phyloP scores from a whole-genome alignment of 805 yeast genomes.

The Vanderwaltozyma tropicalis region DNA sequence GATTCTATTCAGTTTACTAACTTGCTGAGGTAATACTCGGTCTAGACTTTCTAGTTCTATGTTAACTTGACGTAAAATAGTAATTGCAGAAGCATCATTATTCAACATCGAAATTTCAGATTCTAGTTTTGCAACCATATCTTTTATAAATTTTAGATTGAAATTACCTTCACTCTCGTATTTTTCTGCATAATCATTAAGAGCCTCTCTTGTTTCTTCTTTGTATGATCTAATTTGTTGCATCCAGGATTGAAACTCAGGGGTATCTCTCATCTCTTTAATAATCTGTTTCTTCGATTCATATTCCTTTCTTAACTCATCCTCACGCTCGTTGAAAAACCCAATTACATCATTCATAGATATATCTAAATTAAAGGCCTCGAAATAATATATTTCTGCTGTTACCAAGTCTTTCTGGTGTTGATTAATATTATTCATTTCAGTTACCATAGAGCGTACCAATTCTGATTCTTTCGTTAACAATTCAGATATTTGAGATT shows the following conservation, averaged over 20 bases:
- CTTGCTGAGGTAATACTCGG: conserved; percentile 14
- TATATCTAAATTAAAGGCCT: conserved; percentile 31
- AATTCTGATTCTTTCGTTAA: conserved; percentile 16
- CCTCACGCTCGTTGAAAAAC: conserved; percentile 24
- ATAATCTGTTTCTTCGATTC: conserved; percentile 23
- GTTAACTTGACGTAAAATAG: conserved; percentile 21
- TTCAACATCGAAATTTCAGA: conserved; percentile 34
- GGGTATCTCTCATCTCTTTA: conserved; percentile 19
- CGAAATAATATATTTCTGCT: conserved; percentile 26
- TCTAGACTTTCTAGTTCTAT: conserved; percentile 15
- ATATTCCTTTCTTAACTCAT: conserved; percentile 17
- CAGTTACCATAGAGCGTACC: conserved; percentile 14
- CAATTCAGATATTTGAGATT: conserved; percentile 18
- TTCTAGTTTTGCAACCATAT: conserved; percentile 35
- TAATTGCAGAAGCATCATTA: conserved; percentile 31
- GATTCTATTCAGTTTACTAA: conserved; percentile 14
- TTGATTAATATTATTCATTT: conserved; percentile 19
- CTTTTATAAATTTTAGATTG: conserved; percentile 30
- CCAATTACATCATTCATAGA: conserved; percentile 25
- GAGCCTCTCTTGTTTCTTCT: conserved; percentile 30
- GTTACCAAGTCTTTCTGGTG: conserved; percentile 19
- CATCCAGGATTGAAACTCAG: conserved; percentile 20
- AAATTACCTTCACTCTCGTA: conserved; percentile 30
- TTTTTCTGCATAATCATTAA: conserved; percentile 34
- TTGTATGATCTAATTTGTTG: conserved; percentile 28